Percentiles rank a stretch among this genome's conserved stretches.
Conservation (phyloP, 805 yeast species). For the Saccharomycopsis babjevae region DNA sequence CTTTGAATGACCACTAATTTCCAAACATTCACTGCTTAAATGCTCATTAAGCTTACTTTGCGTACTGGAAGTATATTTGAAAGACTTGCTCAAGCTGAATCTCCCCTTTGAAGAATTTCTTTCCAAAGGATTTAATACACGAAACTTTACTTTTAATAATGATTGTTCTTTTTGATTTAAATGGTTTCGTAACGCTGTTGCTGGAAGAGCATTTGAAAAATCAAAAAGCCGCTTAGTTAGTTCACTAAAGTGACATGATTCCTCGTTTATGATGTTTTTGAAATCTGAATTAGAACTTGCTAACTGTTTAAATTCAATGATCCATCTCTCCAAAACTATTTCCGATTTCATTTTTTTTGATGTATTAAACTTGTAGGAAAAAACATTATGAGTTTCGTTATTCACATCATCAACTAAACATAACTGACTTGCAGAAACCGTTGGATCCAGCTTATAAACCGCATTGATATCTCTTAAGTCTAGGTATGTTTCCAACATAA, state of each 20-base stretch:
- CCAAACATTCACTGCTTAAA: background rate
- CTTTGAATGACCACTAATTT: background rate
- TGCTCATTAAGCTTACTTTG: background rate
- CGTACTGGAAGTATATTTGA: background rate
- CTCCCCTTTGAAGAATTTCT: constrained; percentile 14
- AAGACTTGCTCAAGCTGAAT: constrained; percentile 12
- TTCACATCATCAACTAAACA: constrained; percentile 26
- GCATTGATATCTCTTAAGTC: constrained; percentile 3
- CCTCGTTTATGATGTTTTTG: background rate
- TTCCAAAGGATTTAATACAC: constrained; percentile 8
- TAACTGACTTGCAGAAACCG: constrained; percentile 26
- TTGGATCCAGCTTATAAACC: background rate
- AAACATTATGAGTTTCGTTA: background rate
- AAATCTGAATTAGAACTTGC: background rate
- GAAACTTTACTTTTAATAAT: constrained; percentile 1
- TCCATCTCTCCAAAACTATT: constrained; percentile 14
- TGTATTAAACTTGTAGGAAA: background rate
- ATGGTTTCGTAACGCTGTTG: constrained; percentile 1
- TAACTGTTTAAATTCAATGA: constrained; percentile 3
- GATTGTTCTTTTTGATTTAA: background rate
- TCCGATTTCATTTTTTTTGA: constrained; percentile 6
- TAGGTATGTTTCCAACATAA: constrained; percentile 6
- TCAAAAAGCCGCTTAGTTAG: background rate
- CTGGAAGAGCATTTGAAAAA: constrained; percentile 2
- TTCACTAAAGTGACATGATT: background rate